Evolutionary conservation across 495 filamentous ascomycete genomes (phyloP).

Genomic region (Penicillium antarcticum): DNA sequence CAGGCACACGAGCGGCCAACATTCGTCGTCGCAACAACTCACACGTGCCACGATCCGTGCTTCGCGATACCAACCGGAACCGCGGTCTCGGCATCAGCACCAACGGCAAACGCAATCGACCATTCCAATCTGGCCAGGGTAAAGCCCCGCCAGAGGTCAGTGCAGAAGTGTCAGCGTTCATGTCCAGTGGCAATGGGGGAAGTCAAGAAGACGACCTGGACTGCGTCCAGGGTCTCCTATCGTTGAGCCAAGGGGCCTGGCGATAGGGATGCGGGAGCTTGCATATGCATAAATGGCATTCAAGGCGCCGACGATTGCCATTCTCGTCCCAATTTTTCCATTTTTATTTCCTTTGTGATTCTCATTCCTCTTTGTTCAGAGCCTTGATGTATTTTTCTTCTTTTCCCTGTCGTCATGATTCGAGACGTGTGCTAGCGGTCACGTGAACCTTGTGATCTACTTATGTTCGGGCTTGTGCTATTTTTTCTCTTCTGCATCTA

Average conservation of each 20-base stretch:
- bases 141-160: constrained; percentile 35
- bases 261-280: constrained; percentile 25
- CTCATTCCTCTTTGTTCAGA: constrained; percentile 14
- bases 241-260: constrained; percentile 67
- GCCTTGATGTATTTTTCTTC: constrained; percentile 17
- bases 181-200: constrained; percentile 56
- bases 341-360: constrained; percentile 25
- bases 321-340: constrained; percentile 6
- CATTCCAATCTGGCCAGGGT: constrained; percentile 29
- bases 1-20: constrained; percentile 44
- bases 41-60: constrained; percentile 38
- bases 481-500: constrained; percentile 5
- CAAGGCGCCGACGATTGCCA: background rate
- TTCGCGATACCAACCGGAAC: constrained; percentile 42
- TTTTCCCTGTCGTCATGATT: constrained; percentile 23
- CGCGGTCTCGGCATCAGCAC: constrained; percentile 25
- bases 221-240: constrained; percentile 73
- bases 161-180: constrained; percentile 66
- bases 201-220: constrained; percentile 69
- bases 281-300: background rate
- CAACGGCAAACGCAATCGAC: constrained; percentile 35
- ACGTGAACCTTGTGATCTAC: constrained; percentile 26
- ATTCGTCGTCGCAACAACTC: constrained; percentile 35
- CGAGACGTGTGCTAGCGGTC: constrained; percentile 30
- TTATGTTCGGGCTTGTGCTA: constrained; percentile 10